Conservation (phyloP, 1,284 basidiomycete species). For the Takashimella tepidaria region DNA sequence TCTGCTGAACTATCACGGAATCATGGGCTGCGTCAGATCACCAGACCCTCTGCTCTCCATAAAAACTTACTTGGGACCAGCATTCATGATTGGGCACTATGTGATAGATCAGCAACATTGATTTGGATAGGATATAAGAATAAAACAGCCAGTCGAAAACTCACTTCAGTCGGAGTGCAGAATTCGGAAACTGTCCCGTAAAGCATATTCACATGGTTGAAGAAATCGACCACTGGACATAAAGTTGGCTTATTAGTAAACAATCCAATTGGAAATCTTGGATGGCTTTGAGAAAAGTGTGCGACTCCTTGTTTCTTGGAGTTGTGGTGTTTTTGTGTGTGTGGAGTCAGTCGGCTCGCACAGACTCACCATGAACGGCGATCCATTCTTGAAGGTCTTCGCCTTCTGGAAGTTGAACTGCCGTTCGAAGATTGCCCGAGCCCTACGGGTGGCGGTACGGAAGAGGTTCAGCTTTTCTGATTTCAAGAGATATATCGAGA, state of each 20-base stretch:
- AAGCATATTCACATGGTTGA: conserved; percentile 93
- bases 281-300: not conserved
- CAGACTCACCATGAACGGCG: conserved; percentile 80
- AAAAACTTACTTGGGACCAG: conserved; percentile 82
- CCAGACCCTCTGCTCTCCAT: too few species aligned
- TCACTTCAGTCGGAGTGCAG: conserved; percentile 83
- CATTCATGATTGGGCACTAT: conserved; percentile 97
- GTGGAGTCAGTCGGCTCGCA: too few species aligned
- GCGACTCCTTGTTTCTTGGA: not conserved
- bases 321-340: not conserved
- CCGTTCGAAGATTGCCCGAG: conserved; percentile 83
- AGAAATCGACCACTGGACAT: conserved; percentile 79
- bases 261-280: not conserved
- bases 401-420: conserved; percentile 86
- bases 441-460: conserved; percentile 64
- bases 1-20: too few species aligned
- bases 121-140: too few species aligned
- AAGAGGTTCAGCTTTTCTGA: not conserved
- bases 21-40: too few species aligned
- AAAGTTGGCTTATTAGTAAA: too few species aligned
- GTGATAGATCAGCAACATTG: conserved; percentile 1
- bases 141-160: conserved; percentile 8
- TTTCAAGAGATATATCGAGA: too few species aligned
- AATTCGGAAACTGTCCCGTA: conserved; percentile 96
- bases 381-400: conserved; percentile 96